Base-by-base conservation (phyloP, 148 eudicot genomes). In the Diospyros kaki region DNA sequence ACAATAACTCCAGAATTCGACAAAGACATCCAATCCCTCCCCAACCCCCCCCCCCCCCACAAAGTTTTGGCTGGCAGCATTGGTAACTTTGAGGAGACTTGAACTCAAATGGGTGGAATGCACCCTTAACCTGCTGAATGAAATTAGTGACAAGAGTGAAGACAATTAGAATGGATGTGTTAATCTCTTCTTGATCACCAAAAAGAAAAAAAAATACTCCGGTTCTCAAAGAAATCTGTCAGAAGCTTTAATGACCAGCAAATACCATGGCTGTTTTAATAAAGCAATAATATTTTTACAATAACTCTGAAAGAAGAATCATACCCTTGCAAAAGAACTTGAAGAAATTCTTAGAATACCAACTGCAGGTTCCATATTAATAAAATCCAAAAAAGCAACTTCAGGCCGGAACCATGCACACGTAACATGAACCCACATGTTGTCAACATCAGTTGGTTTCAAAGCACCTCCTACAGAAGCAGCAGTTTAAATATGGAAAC, bases 351-450 rank as follows among this genome's bases (percentile, higher is more conserved):
- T 87, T 66, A 92, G 75, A 64, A 95, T 72, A 43, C 99, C 99
- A 77, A 76, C 81, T 40, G 99, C 99, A 60, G 99, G 99, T 78
- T 95, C 99, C 99, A 95, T 95, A 79, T 79, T 88, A 78, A 84
- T 87, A 46, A 74, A 82, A 87, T 88, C 87, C 69, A 70, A 40
- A 69, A 95, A 93, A 75, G 91, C 87, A 84, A 95, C 85, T 88
- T 95, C 99, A 56, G 99, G 97, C 64, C 82, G 89, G 79, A 89
- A 93, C 99, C 99, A 95, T 64, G 97, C 99, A 87, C 99, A 95
- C 39, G 94, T 89, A 75, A 95, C 93, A 84, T 95, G 99, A 80
- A 95, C 97, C 99, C 99, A 95, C 79, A 95, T 79, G 81, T 72
- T 58, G 64, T 88, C 89, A 62, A 92, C 70, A 76, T 93, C 97